Percentiles rank a stretch among this genome's conserved stretches.
Conservation (phyloP, 345 rosid genomes). For the Cardamine resedifolia region DNA sequence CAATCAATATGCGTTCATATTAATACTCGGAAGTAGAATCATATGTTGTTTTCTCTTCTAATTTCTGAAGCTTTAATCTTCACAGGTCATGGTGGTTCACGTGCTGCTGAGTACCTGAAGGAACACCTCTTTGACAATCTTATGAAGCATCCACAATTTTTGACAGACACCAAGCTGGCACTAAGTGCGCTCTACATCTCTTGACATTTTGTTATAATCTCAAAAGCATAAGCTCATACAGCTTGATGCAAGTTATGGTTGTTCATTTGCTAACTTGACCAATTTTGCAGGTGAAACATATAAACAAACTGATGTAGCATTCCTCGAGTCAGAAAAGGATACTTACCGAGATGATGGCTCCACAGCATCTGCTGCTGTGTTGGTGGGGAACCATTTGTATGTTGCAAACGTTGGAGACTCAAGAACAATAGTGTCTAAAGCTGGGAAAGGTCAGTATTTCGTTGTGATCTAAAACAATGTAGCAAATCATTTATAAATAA, state of each 20-base stretch:
- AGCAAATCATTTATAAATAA: neutral
- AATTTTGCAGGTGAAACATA: constrained; percentile 78
- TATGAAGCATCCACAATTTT: constrained; percentile 79
- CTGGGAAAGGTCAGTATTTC: constrained; percentile 69
- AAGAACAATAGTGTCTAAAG: constrained; percentile 83
- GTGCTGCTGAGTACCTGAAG: constrained; percentile 94
- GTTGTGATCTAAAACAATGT: constrained; percentile 12
- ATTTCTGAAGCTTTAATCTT: constrained; percentile 21
- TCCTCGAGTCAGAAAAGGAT: constrained; percentile 81
- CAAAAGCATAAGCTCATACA: constrained; percentile 30
- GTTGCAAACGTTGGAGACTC: constrained; percentile 99
- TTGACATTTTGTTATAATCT: constrained; percentile 18
- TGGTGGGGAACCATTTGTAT: constrained; percentile 84
- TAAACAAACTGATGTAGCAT: constrained; percentile 81
- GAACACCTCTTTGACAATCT: constrained; percentile 91
- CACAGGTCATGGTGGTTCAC: constrained; percentile 99
- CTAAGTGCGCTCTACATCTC: constrained; percentile 55
- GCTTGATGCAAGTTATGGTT: neutral
- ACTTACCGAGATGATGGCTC: constrained; percentile 93
- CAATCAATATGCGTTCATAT: neutral
- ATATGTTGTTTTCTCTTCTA: neutral
- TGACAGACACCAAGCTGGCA: constrained; percentile 73
- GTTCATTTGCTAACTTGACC: constrained; percentile 15
- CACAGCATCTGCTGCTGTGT: constrained; percentile 94
- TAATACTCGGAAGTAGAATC: neutral